Base-by-base conservation (phyloP, 768 basidiomycete species). In the Collybia mongolica region DNA sequence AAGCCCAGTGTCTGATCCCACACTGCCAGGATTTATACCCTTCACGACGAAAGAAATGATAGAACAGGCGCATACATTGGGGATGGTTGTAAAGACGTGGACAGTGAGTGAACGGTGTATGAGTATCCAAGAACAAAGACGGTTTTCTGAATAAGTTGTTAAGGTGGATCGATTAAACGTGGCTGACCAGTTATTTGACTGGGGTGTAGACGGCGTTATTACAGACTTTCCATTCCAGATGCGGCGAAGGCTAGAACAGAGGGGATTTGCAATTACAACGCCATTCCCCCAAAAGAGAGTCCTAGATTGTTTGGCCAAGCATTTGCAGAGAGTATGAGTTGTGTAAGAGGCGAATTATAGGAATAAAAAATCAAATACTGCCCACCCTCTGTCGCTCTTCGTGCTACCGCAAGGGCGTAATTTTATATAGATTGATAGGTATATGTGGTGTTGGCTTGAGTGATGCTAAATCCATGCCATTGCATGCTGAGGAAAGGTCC, bases 121-220 rank as follows among this genome's bases (percentile, higher is more conserved):
- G 6, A 20, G 28, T n/a, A 6, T 24, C 36, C 8, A 2, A 17
- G 1, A 32, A 2, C 14, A 3, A 3, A 26, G 7, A 14, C 2
- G 14, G 32, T 6, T 9, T 14, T 32, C 32, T 32, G 11, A 32
- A 3, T 9, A 14, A 6, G 7, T 32, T 32, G 32, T 6, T 3
- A 32, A 88, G 86, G 75, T 86, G 51, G 82, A 90, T 60, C 69
- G 73, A 17, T 67, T 87, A 49, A 82, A 79, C 57, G 69, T 82
- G 32, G 76, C 79, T 2, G 81, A 86, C n/a, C 73, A 83, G 54
- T 61, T 91, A 37, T 48, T 84, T 28, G 72, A 73, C 14, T 78
- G 76, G 71, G 80, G 80, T 2, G 83, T 82, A 0, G 89, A 91
- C 62, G 90, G 88, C 0, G 79, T 92, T 49, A 91, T 92, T 58